Evolutionary conservation across 2,329 filamentous ascomycete genomes (phyloP).

Genomic region (Aspergillus udagawae): DNA sequence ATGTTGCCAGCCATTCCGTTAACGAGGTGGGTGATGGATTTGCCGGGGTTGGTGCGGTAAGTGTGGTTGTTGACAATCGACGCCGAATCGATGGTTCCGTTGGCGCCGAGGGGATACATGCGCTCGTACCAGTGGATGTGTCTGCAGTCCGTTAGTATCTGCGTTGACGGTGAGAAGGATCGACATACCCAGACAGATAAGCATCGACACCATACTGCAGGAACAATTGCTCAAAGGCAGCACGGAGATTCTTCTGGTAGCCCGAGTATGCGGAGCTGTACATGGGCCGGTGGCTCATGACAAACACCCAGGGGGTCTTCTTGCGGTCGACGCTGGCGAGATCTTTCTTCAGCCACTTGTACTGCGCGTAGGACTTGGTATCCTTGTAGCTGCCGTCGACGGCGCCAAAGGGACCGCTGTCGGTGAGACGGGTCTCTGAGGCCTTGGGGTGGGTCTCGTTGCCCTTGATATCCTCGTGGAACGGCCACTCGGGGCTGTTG

Average conservation of each 20-base stretch:
- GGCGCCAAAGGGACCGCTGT: conserved; percentile 48
- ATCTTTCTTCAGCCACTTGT: conserved; percentile 46
- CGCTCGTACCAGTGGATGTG: conserved; percentile 50
- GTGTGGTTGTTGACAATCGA: conserved; percentile 48
- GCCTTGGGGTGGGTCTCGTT: conserved; percentile 40
- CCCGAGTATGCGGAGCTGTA: conserved; percentile 43
- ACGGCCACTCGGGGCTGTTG: conserved; percentile 45
- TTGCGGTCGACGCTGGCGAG: conserved; percentile 43
- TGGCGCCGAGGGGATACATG: conserved; percentile 34
- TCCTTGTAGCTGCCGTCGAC: conserved; percentile 39
- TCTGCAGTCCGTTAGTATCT: conserved; percentile 16
- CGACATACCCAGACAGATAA: conserved; percentile 39
- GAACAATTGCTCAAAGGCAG: conserved; percentile 45
- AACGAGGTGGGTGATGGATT: conserved; percentile 48
- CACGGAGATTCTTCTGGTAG: conserved; percentile 44
- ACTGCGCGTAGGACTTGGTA: conserved; percentile 45
- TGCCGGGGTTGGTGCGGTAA: conserved; percentile 46
- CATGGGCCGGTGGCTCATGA: conserved; percentile 49
- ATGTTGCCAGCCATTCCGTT: conserved; percentile 55
- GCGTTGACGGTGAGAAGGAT: conserved; percentile 3
- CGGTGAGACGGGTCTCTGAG: conserved; percentile 45
- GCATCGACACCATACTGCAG: conserved; percentile 46
- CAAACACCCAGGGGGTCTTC: conserved; percentile 50
- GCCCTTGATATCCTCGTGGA: conserved; percentile 41
- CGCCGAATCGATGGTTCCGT: conserved; percentile 40